Evolutionary conservation across 305 asterid species (phyloP), one percentile per base, ranked within the genome.

Genomic region (Solanum aculeatissimum): DNA sequence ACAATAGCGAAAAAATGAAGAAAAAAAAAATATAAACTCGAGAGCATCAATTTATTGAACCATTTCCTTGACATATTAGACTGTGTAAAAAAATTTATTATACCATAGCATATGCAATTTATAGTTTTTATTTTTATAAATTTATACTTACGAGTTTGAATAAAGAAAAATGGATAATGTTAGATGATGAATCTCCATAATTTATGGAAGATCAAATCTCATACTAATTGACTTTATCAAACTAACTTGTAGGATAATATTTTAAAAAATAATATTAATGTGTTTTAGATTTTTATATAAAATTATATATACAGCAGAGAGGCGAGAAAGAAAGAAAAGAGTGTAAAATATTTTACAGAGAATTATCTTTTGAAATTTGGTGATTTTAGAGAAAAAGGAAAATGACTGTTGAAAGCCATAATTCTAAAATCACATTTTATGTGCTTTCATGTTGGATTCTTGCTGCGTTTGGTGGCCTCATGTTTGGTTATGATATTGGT

Each of bases 401-500:
- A 83, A 88, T 88, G 90, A 47, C 78, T 9, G 85, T 15, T 21
- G 84, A 60, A 0, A 47, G 11, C 1, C 74, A 23, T 82, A 86
- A 85, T 23, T 89, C 92, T 4, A 89, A 85, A 85, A 49, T 88
- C 35, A 90, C 91, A 1, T 2, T 65, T 27, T 91, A 91, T 84
- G 90, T 90, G 13, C 23, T 88, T 10, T 60, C 86, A 16, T 88
- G 91, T 49, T 91, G 94, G 94, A 86, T 90, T 53, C 82, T 91
- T 11, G 91, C 92, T 1, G 92, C 94, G 7, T 91, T 91, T 83
- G 92, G 94, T 43, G 94, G 94, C 2, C 85, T 91, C 0, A 87
- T 91, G 92, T 91, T 91, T 66, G 94, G 94, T 19, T 91, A 91
- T 72, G 94, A 91, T 49, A 86, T 91, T 11, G 93, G 96, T 18